A percentile compares a stretch with the other conserved stretches of the same genome.
Conservation (phyloP, 495 filamentous ascomycete species). For the Aspergillus asperescens region DNA sequence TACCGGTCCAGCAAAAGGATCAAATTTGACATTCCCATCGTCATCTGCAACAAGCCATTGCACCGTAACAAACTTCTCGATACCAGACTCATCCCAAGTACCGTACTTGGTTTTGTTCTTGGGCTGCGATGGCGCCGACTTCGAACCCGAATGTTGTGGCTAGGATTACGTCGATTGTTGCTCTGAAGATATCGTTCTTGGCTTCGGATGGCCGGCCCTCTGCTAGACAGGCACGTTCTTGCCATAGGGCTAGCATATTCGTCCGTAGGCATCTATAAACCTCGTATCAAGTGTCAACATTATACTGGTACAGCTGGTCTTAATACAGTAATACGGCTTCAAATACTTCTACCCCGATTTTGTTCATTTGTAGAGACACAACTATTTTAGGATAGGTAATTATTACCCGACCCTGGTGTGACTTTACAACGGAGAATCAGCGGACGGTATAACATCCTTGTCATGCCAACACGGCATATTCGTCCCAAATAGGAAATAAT, state of each 20-base stretch:
- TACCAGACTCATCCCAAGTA: neutral
- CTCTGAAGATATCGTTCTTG: neutral
- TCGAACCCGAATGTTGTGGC: neutral
- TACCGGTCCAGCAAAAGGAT: neutral
- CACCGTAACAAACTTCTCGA: neutral
- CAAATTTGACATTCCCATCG: neutral
- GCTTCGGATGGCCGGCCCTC: neutral
- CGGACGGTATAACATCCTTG: too few species aligned
- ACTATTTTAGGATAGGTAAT: too few species aligned
- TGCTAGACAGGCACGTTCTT: neutral
- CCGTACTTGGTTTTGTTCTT: neutral
- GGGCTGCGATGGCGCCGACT: neutral
- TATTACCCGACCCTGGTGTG: too few species aligned
- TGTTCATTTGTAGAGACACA: too few species aligned
- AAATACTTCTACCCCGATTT: too few species aligned
- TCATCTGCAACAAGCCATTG: neutral
- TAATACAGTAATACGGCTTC: too few species aligned
- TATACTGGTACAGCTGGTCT: too few species aligned
- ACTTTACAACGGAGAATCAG: too few species aligned
- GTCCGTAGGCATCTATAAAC: too few species aligned
- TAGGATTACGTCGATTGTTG: neutral
- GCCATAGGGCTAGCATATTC: neutral
- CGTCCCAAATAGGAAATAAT: too few species aligned
- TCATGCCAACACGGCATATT: too few species aligned
- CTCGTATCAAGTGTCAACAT: too few species aligned